Base-by-base conservation (phyloP, 805 yeast genomes). In the Wickerhamomyces bisporus region DNA sequence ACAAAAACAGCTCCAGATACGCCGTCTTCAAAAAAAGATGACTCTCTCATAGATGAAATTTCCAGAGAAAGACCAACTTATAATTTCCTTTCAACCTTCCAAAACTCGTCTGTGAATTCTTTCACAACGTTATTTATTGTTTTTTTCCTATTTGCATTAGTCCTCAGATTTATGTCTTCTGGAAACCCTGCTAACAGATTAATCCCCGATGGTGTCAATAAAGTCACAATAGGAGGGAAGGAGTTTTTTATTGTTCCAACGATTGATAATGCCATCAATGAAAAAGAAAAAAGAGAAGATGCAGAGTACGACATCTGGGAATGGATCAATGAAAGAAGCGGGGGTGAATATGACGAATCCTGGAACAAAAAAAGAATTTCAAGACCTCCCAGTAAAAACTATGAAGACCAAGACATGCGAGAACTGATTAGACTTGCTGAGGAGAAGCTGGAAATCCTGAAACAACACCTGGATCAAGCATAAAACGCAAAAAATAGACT, bases 271-370 rank as follows among this genome's bases (percentile, higher is more conserved):
- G 26, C 38, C 1, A 8, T 47, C 5, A 21, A 37, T 5, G 40
- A 44, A 13, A 28, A 34, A 2, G 17, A 19, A 7, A 12, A 26
- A 11, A 38, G 31, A 25, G 16, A 38, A 15, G 27, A 35, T 3
- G 34, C 48, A 13, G 60, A 53, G 36, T 45, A 35, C 32, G 58
- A 55, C 16, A 47, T 55, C 31, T 55, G 60, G 60, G 46, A 45
- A 27, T 55, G 60, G 60, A 53, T 55, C 19, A 48, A 51, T 14
- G 37, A 48, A 11, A 45, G 53, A 36, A 38, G 36, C 6, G 38
- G 33, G 23, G 38, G 14, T 14, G 38, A n/a, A n/a, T n/a, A n/a
- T n/a, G n/a, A n/a, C n/a, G n/a, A n/a, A n/a, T n/a, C n/a, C n/a
- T n/a, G n/a, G n/a, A n/a, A n/a, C n/a, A n/a, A n/a, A n/a, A n/a